Conservation (phyloP, 441 rosid genomes). For the Gossypium lobatum region DNA sequence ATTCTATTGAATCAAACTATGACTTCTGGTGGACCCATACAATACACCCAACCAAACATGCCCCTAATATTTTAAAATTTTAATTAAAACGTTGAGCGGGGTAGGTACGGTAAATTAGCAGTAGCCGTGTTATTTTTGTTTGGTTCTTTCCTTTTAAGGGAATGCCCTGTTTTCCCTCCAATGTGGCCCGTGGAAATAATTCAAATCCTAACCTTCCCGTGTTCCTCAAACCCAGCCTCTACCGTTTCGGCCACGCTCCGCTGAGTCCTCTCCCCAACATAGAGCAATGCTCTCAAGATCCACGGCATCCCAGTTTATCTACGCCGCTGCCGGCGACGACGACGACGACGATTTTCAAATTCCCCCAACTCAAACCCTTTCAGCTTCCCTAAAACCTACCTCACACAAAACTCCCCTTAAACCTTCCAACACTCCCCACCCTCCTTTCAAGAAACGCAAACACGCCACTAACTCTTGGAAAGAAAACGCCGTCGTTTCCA, state of each 20-base stretch:
- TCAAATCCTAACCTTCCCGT: not conserved
- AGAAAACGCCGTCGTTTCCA: constrained; percentile 37
- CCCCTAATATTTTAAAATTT: too few species aligned
- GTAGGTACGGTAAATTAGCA: too few species aligned
- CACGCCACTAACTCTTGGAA: constrained; percentile 28
- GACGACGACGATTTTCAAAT: constrained; percentile 57
- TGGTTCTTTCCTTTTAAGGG: not conserved
- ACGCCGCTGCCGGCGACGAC: constrained; percentile 30
- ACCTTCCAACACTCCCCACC: constrained; percentile 25
- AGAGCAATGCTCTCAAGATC: constrained; percentile 19
- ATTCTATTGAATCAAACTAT: too few species aligned
- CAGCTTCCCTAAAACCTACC: constrained; percentile 13
- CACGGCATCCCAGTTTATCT: constrained; percentile 11
- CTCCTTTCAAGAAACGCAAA: constrained; percentile 33
- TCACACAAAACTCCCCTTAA: constrained; percentile 25
- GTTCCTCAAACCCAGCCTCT: not conserved
- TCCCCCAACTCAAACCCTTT: constrained; percentile 36
- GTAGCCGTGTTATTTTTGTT: not conserved
- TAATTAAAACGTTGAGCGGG: too few species aligned
- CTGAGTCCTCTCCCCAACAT: not conserved
- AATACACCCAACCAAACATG: too few species aligned
- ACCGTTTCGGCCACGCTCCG: not conserved
- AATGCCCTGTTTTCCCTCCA: constrained; percentile 4
- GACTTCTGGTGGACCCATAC: too few species aligned
- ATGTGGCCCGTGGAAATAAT: not conserved